Base-by-base conservation (phyloP, 2,329 filamentous ascomycete genomes). In the Beauveria asiatica region DNA sequence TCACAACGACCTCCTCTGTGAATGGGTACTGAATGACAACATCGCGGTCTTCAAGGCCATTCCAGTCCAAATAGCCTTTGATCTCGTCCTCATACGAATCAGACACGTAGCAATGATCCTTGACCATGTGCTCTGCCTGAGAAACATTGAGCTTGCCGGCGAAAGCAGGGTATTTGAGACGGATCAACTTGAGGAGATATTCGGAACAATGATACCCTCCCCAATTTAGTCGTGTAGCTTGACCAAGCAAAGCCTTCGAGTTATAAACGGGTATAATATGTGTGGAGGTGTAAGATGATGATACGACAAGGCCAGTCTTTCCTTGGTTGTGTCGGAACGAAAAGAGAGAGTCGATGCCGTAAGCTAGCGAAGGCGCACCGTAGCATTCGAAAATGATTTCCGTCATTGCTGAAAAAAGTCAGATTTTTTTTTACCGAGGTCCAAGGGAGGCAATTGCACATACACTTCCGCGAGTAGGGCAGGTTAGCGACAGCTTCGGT, bases 341-440 rank as follows among this genome's bases (percentile, higher is more conserved):
- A 76, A 99, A 99, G 37, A 99, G 83, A 11, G 92, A 95, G 73
- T 99, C 94, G 75, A 99, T 92, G 56, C 94, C 94, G 74, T 94
- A 97, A 19, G 92, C 89, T 27, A 97, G 82, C 1, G 90, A 93
- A 0, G 94, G 93, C 11, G 90, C 92, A 62, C 85, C 84, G 73
- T 99, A 99, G 74, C 92, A 95, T 74, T 99, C 94, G 72, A 97
- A 99, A 11, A 99, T 79, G 59, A 97, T 93, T 70, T 99, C 94
- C 48, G 90, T 96, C 93, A 97, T 97, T 66, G 90, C 91, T 96
- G 65, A 57, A 61, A 57, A 19, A 46, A 11, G 44, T 57, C 25
- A 57, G 54, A 33, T 39, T 23, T 1, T n/a, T 1, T n/a, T 5
- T 41, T 27, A 46, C 3, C 41, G 17, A 33, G 17, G 21, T 13